Evolutionary conservation across 495 filamentous ascomycete species (phyloP).

Genomic region (Penicillium malachiteum): DNA sequence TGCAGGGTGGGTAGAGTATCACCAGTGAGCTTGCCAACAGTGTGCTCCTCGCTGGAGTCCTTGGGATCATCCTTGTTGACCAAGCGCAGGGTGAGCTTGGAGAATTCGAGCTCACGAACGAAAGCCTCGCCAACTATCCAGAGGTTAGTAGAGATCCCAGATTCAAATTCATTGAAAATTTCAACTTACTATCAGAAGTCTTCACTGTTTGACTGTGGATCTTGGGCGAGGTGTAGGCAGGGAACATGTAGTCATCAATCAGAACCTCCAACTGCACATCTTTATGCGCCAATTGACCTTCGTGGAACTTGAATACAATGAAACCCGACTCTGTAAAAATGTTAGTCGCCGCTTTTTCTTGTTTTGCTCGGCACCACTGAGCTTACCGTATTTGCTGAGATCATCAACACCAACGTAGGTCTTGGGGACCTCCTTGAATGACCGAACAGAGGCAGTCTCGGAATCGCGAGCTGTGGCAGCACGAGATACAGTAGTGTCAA

Average conservation of each 20-base stretch:
- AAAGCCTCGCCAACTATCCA: conserved; percentile 75
- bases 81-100: conserved; percentile 83
- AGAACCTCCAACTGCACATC: conserved; percentile 82
- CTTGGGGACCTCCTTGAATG: conserved; percentile 64
- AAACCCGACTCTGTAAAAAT: conserved; percentile 69
- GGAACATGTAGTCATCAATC: conserved; percentile 93
- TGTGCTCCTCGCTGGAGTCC: conserved; percentile 67
- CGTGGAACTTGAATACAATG: conserved; percentile 90
- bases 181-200: conserved; percentile 64
- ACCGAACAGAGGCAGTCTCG: conserved; percentile 37
- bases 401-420: conserved; percentile 76
- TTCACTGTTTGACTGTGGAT: conserved; percentile 62
- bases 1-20: conserved; percentile 83
- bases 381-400: conserved; percentile 58
- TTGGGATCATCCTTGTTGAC: conserved; percentile 72
- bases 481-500: conserved; percentile 35
- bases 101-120: conserved; percentile 94
- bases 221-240: conserved; percentile 77
- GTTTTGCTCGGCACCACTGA: too few relatives aligned
- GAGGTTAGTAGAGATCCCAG: too few relatives aligned
- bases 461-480: conserved; percentile 32
- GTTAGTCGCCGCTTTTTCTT: too few relatives aligned
- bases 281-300: conserved; percentile 73
- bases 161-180: too few relatives aligned
- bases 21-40: conserved; percentile 79